Conservation (phyloP, 352 stramenopile species). For the Phytophthora pinifolia region DNA sequence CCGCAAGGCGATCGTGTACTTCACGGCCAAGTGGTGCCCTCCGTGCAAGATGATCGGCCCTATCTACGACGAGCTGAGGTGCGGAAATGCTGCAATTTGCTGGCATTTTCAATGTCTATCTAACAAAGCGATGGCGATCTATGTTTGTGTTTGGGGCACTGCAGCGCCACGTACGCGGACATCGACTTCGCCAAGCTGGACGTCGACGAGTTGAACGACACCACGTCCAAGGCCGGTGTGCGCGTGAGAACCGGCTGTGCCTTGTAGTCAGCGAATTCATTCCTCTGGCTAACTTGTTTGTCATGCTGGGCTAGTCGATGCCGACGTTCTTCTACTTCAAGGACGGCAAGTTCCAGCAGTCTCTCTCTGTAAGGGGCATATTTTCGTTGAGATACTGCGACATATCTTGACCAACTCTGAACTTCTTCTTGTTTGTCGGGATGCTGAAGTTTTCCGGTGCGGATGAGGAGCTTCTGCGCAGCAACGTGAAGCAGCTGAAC, state of each 20-base stretch:
- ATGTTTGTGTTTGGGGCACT: not conserved
- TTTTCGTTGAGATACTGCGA: not conserved
- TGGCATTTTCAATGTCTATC: no score
- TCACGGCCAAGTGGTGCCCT: constrained; percentile 89
- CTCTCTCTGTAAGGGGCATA: constrained; percentile 56
- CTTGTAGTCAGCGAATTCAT: not conserved
- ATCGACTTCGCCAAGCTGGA: constrained; percentile 89
- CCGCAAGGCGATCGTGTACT: constrained; percentile 86
- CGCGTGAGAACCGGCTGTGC: constrained; percentile 50
- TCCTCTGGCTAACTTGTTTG: not conserved
- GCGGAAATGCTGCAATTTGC: not conserved
- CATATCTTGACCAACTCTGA: constrained; percentile 11
- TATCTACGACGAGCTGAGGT: constrained; percentile 88
- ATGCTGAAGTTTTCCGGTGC: constrained; percentile 74
- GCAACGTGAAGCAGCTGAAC: constrained; percentile 74
- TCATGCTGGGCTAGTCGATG: constrained; percentile 61
- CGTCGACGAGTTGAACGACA: constrained; percentile 83
- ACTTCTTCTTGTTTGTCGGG: constrained; percentile 3
- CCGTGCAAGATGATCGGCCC: constrained; percentile 91
- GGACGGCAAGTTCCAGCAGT: constrained; percentile 73
- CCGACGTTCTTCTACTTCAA: constrained; percentile 88
- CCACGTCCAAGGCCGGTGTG: constrained; percentile 75
- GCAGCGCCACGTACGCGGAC: constrained; percentile 53
- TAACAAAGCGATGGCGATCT: not conserved
- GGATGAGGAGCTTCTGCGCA: constrained; percentile 70